Evolutionary conservation across 495 filamentous ascomycete species (phyloP), one percentile per base, ranked within the genome.

Genomic region (Parachaetomium inaequale): DNA sequence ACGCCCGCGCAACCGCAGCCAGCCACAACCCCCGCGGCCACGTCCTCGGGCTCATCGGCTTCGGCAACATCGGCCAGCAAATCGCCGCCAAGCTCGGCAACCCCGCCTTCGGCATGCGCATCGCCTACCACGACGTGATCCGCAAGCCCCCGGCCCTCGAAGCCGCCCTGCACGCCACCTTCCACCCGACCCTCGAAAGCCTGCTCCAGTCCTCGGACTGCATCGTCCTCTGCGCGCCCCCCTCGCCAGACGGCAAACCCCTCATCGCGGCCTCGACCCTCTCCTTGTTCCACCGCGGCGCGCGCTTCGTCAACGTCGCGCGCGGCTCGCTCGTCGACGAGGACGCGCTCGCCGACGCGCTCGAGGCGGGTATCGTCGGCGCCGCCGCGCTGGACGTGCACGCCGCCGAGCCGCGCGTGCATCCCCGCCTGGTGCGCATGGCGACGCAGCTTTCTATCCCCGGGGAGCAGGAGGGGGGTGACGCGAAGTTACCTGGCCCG

Each of bases 231-330:
- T 86, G 87, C 38, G 86, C 86, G 2, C 87, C 88, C 3, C 85
- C 85, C 38, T 80, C 76, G 8, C 65, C 75, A 0, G 77, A 76
- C 57, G 88, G 87, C 0, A 68, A 74, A 31, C 81, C 80, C 14
- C 59, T 92, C 38, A 75, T 92, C 34, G 79, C 78, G 15, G 59
- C 72, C 4, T 74, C 78, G 10, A 68, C 75, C n/a, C 69, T 92
- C 23, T 55, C 67, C 11, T 74, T 73, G 55, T 78, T 88, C 63
- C 84, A 83, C 66, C 68, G 56, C 2, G 88, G 87, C 1, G 73
- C 81, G 3, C 75, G 87, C 4, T 79, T 93, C 38, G 84, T 91
- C 34, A 91, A 91, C 63, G 85, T 90, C 47, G 88, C 88, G n/a
- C 78, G 88, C 29, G 87, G 88, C 6, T 82, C 78, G 40, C 75